A percentile compares a stretch with the other conserved stretches of the same genome.
These are phyloP conservation scores for Microthyrium microscopicum DNA, from an alignment of 2,329 filamentous ascomycete species.

Conservation along the genomic window DNA sequence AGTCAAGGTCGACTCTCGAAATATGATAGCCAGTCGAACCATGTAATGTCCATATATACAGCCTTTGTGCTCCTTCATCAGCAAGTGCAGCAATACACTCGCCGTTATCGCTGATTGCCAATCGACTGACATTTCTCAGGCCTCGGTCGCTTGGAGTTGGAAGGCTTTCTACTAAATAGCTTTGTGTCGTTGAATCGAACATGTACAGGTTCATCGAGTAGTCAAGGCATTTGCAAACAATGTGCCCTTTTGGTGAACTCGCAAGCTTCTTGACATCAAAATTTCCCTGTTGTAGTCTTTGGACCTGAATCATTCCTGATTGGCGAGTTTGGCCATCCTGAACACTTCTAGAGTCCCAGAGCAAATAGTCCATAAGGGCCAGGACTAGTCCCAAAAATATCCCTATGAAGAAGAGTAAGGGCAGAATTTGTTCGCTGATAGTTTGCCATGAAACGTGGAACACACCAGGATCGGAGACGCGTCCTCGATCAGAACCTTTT, in stretches of 20 bases:
- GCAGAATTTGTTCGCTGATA: slow-evolving; percentile 49
- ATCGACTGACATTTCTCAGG: too few species aligned
- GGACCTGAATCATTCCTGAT: slow-evolving; percentile 40
- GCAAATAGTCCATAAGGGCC: slow-evolving; percentile 55
- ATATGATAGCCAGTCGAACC: too few species aligned
- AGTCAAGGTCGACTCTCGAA: too few species aligned
- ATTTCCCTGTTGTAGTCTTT: slow-evolving; percentile 46
- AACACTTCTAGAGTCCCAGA: slow-evolving; percentile 39
- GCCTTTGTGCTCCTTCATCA: background rate
- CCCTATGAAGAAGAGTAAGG: slow-evolving; percentile 47
- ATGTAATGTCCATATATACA: too few species aligned
- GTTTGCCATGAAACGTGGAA: slow-evolving; percentile 35
- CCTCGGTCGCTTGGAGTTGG: too few species aligned
- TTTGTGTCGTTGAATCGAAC: slow-evolving; percentile 13
- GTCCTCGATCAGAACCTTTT: slow-evolving; percentile 49
- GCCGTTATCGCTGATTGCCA: background rate
- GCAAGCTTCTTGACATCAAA: slow-evolving; percentile 53
- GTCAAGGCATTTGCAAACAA: slow-evolving; percentile 57
- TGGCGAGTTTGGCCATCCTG: slow-evolving; percentile 26
- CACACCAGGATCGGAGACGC: slow-evolving; percentile 29
- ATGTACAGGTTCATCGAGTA: slow-evolving; percentile 49
- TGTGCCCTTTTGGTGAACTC: slow-evolving; percentile 44
- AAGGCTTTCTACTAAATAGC: slow-evolving; percentile 13
- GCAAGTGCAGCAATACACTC: background rate
- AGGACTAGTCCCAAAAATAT: slow-evolving; percentile 48